A percentile compares a stretch with the other conserved stretches of the same genome.
These are phyloP conservation scores for Sarcomyxa edulis DNA, from an alignment of 768 basidiomycete species.

Conservation along the genomic window DNA sequence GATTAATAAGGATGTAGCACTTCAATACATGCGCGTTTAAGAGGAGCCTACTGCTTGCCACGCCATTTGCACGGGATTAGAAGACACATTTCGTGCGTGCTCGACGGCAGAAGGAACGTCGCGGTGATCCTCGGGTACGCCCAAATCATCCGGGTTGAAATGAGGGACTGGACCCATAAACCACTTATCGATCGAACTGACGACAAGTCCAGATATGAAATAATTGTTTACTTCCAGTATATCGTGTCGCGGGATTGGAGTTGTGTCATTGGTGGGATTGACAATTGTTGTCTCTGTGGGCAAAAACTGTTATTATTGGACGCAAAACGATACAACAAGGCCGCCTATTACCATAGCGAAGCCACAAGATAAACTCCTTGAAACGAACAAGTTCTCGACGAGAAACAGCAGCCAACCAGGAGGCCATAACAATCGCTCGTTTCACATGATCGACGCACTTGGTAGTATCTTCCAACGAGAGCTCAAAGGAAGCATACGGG, in stretches of 20 bases:
- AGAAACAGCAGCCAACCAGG: constrained; percentile 64
- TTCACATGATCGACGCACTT: constrained; percentile 48
- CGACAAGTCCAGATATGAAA: constrained; percentile 62
- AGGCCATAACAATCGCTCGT: constrained; percentile 56
- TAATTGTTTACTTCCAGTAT: constrained; percentile 79
- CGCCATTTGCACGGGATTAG: constrained; percentile 38
- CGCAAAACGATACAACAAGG: background rate
- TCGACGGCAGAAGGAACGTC: constrained; percentile 37
- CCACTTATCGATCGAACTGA: constrained; percentile 74
- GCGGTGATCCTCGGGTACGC: constrained; percentile 30
- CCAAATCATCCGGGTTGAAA: constrained; percentile 46
- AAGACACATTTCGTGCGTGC: constrained; percentile 42
- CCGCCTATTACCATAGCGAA: constrained; percentile 55
- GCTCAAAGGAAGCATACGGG: constrained; percentile 48
- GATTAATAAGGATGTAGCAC: no score
- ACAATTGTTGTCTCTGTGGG: constrained; percentile 44
- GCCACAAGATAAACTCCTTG: constrained; percentile 74
- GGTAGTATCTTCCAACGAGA: constrained; percentile 44
- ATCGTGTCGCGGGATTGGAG: constrained; percentile 55
- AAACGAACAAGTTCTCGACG: constrained; percentile 68
- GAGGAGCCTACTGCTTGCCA: constrained; percentile 47
- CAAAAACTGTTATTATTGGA: constrained; percentile 12
- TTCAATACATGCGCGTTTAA: no score
- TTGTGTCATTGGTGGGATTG: constrained; percentile 48
- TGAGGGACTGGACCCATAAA: constrained; percentile 60